A percentile compares a stretch with the other conserved stretches of the same genome.
Conservation (phyloP, 768 basidiomycete genomes). For the Xerocomus potaroensis region DNA sequence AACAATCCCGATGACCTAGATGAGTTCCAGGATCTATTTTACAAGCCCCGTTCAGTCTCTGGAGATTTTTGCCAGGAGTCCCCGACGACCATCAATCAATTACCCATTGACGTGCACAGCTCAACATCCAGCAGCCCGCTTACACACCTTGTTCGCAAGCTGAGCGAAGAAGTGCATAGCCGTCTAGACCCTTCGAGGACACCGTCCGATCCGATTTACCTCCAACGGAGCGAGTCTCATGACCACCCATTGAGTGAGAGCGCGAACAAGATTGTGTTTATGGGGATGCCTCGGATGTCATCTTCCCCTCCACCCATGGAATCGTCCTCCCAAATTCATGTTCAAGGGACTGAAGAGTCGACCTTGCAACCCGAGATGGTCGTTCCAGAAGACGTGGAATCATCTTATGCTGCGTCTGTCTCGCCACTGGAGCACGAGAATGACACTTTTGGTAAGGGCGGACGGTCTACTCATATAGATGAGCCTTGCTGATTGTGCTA, state of each 20-base stretch:
- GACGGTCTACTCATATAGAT: neutral
- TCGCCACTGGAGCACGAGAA: constrained; percentile 17
- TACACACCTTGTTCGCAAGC: constrained; percentile 36
- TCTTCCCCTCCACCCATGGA: constrained; percentile 16
- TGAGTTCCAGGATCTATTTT: constrained; percentile 73
- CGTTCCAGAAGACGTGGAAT: constrained; percentile 27
- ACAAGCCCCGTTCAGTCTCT: constrained; percentile 37
- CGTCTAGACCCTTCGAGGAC: constrained; percentile 12
- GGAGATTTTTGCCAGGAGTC: constrained; percentile 3
- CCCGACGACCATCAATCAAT: constrained; percentile 8
- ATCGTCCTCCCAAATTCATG: constrained; percentile 6
- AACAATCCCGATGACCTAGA: constrained; percentile 64
- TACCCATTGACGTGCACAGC: constrained; percentile 30
- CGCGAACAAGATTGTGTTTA: constrained; percentile 13
- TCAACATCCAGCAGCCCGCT: constrained; percentile 35
- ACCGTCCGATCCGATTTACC: constrained; percentile 7
- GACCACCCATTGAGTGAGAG: constrained; percentile 11
- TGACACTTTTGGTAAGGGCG: constrained; percentile 28
- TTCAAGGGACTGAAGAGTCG: constrained; percentile 7
- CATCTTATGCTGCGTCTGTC: constrained; percentile 20
- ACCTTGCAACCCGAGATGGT: neutral
- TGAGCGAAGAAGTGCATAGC: constrained; percentile 35
- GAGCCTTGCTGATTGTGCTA: neutral
- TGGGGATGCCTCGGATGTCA: constrained; percentile 12
- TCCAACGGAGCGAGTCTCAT: constrained; percentile 9